Evolutionary conservation across 257 asterid species (phyloP), one percentile per base, ranked within the genome.

Genomic region (Petunia axillaris): DNA sequence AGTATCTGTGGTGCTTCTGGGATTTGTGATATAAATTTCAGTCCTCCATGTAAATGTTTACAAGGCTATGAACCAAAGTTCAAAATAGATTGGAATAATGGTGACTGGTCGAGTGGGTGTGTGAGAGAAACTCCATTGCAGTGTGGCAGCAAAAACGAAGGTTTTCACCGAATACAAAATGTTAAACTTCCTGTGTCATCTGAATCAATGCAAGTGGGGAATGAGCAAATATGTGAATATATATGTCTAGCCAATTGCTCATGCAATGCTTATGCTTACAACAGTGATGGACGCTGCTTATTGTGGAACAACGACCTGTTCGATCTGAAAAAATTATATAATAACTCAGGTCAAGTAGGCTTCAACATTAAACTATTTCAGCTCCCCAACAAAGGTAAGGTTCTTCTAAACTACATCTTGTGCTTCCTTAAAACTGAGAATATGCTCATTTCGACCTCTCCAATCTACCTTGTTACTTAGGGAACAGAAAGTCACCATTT

Each of bases 221-320:
- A 75, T 40, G 9, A 1, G 35, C 81, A 70, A n/a, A 71, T 75
- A 1, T 87, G 90, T 41, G 15, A 80, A 57, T 1, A 44, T 46
- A 52, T 55, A n/a, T 85, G 90, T 77, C 35, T 14, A 14, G 60
- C 35, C 36, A 52, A 75, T 62, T 86, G 87, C 81, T 75, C 87
- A 39, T 86, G 87, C 80, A 57, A 62, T 25, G 89, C 81, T 65
- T 86, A 59, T 65, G 79, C 86, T 4, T 40, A 55, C 74, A 78
- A 39, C 64, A 59, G n/a, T 2, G 38, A 25, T 14, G 83, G 80
- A 59, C 64, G 80, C 38, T 85, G 86, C 59, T 73, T 75, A 43
- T 77, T 77, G 13, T 83, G 58, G 75, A 9, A 14, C 7, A 74
- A 13, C 0, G 78, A 81, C 11, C 9, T 85, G 68, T 2, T 74